Conservation (phyloP, 2,329 filamentous ascomycete species). For the Myrmaecium sp. region DNA sequence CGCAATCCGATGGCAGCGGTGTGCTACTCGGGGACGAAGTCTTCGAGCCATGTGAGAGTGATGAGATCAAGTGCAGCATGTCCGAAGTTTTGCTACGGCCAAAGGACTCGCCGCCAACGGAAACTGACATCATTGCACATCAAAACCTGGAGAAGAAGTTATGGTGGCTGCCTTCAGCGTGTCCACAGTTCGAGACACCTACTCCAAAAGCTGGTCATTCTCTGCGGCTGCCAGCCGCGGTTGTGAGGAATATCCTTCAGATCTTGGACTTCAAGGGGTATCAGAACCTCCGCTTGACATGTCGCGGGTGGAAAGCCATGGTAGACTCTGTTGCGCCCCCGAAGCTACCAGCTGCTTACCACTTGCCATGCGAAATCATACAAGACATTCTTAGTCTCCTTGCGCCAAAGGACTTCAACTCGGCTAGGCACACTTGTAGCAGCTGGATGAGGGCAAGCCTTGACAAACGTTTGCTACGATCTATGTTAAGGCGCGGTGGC, state of each 20-base stretch:
- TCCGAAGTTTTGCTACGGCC: constrained; percentile 12
- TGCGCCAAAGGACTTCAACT: constrained; percentile 37
- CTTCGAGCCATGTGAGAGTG: constrained; percentile 10
- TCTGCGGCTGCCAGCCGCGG: background rate
- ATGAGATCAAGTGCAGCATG: constrained; percentile 10
- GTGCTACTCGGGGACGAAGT: constrained; percentile 9
- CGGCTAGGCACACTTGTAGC: constrained; percentile 42
- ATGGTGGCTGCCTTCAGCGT: background rate
- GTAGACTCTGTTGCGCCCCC: constrained; percentile 9
- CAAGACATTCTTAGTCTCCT: constrained; percentile 30
- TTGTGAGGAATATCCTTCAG: constrained; percentile 4
- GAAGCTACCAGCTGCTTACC: constrained; percentile 12
- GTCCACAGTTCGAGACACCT: background rate
- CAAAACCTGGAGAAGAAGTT: constrained; percentile 5
- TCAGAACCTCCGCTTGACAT: constrained; percentile 17
- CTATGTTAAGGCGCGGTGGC: constrained; percentile 39
- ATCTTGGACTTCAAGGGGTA: constrained; percentile 8
- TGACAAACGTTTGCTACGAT: constrained; percentile 30
- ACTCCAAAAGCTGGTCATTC: background rate
- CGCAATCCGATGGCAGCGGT: constrained; percentile 9
- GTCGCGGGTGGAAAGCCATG: constrained; percentile 17
- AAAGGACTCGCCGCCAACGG: constrained; percentile 9
- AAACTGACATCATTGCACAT: constrained; percentile 5
- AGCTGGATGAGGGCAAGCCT: constrained; percentile 43
- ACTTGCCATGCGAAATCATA: constrained; percentile 28